phyloP scores from a whole-genome alignment of 805 yeast species.

The Saturnispora besseyi region DNA sequence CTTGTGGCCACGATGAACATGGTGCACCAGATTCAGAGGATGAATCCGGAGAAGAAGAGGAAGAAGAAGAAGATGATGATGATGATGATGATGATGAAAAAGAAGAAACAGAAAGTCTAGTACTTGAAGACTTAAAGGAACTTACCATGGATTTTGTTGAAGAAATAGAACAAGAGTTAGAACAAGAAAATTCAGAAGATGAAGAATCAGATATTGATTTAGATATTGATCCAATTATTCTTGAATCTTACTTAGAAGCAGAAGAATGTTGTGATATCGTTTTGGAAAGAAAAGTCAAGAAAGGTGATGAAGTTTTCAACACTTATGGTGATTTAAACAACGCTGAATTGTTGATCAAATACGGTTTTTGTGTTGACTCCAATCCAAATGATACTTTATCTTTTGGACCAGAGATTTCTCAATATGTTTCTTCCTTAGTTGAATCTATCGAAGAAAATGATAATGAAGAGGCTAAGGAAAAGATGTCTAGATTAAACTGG shows the following conservation, averaged over 20 bases:
- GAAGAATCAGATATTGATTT: conserved; percentile 17
- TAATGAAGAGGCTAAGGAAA: conserved; percentile 6
- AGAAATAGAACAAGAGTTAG: conserved; percentile 24
- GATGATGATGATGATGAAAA: conserved; percentile 17
- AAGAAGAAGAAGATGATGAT: conserved; percentile 23
- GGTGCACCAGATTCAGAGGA: conserved; percentile 26
- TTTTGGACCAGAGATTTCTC: conserved; percentile 40
- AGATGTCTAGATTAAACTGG: conserved; percentile 13
- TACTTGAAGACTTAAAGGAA: conserved; percentile 18
- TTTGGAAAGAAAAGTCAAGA: conserved; percentile 33
- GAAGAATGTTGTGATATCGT: conserved; percentile 68
- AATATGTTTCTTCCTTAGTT: conserved; percentile 13
- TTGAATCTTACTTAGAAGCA: conserved; percentile 30
- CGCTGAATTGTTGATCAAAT: conserved; percentile 56
- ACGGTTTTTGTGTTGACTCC: conserved; percentile 62
- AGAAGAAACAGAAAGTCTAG: conserved; percentile 2
- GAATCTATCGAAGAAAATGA: conserved; percentile 14
- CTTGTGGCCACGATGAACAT: conserved; percentile 25
- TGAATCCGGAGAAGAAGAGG: conserved; percentile 15
- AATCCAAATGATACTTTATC: conserved; percentile 49
- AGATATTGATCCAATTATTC: conserved; percentile 18
- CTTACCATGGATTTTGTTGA: conserved; percentile 28
- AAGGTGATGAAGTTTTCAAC: conserved; percentile 62
- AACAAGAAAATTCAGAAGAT: conserved; percentile 19
- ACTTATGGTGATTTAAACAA: conserved; percentile 74